Conservation (phyloP, 768 basidiomycete species). For the Amanita phalloides region DNA sequence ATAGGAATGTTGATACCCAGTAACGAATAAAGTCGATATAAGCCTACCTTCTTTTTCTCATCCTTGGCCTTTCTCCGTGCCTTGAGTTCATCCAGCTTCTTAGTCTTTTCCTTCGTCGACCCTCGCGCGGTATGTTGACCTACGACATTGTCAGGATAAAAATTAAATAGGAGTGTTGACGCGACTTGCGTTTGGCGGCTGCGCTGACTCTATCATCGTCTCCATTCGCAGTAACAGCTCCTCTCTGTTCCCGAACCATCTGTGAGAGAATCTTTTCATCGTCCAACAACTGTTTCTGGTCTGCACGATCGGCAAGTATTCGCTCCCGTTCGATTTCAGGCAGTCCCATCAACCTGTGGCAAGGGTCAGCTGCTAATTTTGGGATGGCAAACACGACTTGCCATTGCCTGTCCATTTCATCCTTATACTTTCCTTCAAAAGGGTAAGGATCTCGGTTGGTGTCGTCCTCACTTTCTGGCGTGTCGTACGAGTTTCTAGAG, state of each 20-base stretch:
- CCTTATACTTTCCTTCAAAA: conserved; percentile 82
- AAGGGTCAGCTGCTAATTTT: conserved; percentile 8
- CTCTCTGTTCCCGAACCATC: conserved; percentile 60
- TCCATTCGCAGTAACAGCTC: conserved; percentile 19
- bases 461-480: conserved; percentile 53
- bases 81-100: conserved; percentile 77
- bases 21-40: background rate
- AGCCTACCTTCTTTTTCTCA: conserved; percentile 70
- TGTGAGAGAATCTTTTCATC: conserved; percentile 64
- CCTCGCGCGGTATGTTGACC: conserved; percentile 69
- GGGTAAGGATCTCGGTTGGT: conserved; percentile 59
- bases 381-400: conserved; percentile 28
- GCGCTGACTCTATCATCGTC: conserved; percentile 54
- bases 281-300: conserved; percentile 67
- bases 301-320: conserved; percentile 69
- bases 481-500: conserved; percentile 41
- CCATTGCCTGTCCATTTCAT: conserved; percentile 76
- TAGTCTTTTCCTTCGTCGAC: conserved; percentile 69
- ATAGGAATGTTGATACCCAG: conserved; percentile 9
- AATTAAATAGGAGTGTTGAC: background rate
- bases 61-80: conserved; percentile 82
- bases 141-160: conserved; percentile 15
- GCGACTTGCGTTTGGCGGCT: conserved; percentile 63
- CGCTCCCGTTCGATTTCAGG: conserved; percentile 86
- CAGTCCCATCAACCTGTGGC: conserved; percentile 59